A percentile compares a stretch with the other conserved stretches of the same genome.
These are phyloP conservation scores for Dicorynia guianensis DNA, from an alignment of 306 rosid species.

Conservation along the genomic window DNA sequence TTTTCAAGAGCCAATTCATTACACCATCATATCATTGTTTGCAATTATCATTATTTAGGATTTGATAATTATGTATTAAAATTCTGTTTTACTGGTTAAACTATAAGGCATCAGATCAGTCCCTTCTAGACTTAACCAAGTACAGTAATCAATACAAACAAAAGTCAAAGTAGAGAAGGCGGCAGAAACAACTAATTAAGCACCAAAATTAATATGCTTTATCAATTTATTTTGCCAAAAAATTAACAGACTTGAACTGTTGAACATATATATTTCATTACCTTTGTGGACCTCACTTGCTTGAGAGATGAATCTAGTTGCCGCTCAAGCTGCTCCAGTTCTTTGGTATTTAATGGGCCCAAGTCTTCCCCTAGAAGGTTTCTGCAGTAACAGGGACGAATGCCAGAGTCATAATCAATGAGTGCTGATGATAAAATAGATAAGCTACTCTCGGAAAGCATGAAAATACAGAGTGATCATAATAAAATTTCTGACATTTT, in stretches of 20 bases:
- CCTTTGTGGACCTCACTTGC: conserved; percentile 91
- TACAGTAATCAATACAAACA: background rate
- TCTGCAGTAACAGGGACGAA: conserved; percentile 47
- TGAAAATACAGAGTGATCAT: background rate
- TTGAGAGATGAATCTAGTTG: conserved; percentile 90
- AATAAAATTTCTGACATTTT: background rate
- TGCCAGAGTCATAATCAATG: background rate
- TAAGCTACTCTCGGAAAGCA: background rate
- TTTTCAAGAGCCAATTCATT: background rate
- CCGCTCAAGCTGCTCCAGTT: conserved; percentile 94
- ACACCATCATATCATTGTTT: background rate
- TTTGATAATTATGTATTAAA: background rate
- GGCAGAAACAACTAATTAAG: background rate
- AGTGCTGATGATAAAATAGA: background rate
- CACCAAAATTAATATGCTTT: background rate
- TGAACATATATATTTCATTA: conserved; percentile 29
- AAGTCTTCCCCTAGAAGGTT: conserved; percentile 95
- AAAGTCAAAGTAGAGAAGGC: background rate
- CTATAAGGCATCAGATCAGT: background rate
- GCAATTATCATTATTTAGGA: background rate
- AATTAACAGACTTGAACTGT: background rate
- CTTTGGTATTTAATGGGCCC: conserved; percentile 87
- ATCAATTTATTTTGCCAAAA: background rate
- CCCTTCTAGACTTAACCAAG: background rate
- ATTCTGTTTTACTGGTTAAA: no score